Conservation (phyloP, 2,329 filamentous ascomycete genomes). For the Clonostachys solani region DNA sequence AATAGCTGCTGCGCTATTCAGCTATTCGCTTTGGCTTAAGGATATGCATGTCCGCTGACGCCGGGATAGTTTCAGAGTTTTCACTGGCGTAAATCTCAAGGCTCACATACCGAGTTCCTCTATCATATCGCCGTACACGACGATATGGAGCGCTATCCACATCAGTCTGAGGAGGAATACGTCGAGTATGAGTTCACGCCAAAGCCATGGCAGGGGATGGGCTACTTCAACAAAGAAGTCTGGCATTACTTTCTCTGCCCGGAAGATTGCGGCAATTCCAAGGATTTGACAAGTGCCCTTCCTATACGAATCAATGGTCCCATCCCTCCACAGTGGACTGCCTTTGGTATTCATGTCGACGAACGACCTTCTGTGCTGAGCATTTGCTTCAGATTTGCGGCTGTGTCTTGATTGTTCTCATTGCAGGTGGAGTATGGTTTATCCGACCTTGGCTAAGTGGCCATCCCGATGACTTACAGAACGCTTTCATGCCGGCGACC, state of each 20-base stretch:
- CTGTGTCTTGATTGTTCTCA: neutral
- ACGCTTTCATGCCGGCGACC: neutral
- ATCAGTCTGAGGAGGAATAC: neutral
- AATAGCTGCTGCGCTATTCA: too few species aligned
- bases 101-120: neutral
- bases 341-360: neutral
- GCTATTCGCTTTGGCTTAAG: too few species aligned
- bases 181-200: neutral
- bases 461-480: neutral
- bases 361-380: neutral
- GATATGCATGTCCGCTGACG: too few species aligned
- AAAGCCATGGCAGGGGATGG: neutral
- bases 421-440: neutral
- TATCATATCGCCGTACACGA: neutral
- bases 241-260: neutral
- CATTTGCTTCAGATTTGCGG: neutral
- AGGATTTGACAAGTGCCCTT: neutral
- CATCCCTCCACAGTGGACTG: neutral
- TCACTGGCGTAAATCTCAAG: too few species aligned
- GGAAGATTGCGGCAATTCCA: neutral
- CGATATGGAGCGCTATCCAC: neutral
- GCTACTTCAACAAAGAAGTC: neutral
- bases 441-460: neutral
- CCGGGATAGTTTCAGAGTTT: neutral
- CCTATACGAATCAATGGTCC: neutral